Evolutionary conservation across 2,329 filamentous ascomycete species (phyloP).

Genomic region (Cytospora paraplurivora): DNA sequence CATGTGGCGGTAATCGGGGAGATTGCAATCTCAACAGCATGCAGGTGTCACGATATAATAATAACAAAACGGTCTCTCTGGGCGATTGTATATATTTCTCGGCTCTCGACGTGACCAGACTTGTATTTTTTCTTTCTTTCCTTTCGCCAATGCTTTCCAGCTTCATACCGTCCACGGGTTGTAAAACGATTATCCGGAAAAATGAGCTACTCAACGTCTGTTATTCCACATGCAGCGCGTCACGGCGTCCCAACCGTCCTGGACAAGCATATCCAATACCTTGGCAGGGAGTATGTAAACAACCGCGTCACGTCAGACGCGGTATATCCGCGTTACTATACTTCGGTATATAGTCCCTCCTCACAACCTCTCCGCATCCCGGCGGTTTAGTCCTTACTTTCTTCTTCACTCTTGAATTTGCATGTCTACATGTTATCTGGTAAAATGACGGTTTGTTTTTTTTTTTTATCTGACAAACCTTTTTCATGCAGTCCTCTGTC

Average conservation of each 20-base stretch:
- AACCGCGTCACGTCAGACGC: conserved; percentile 14
- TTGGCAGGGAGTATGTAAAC: conserved; percentile 1
- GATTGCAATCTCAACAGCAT: background rate
- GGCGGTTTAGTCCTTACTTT: no score
- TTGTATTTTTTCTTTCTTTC: background rate
- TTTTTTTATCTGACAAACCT: background rate
- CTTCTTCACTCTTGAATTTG: no score
- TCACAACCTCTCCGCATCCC: no score
- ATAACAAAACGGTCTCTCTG: background rate
- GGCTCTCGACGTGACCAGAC: background rate
- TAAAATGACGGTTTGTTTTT: no score
- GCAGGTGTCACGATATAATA: background rate
- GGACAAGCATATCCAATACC: conserved; percentile 15
- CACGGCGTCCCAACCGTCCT: conserved; percentile 6
- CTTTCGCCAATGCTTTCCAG: background rate
- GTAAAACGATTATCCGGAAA: background rate
- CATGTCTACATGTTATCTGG: background rate
- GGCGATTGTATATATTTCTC: background rate
- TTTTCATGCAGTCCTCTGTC: conserved; percentile 5
- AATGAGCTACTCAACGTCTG: background rate
- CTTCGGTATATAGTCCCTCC: conserved; percentile 18
- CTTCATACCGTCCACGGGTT: background rate
- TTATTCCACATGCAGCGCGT: background rate
- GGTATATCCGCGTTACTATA: conserved; percentile 25
- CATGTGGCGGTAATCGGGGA: background rate